Evolutionary conservation across 1,284 basidiomycete species (phyloP).

Genomic region (Malassezia sp.): DNA sequence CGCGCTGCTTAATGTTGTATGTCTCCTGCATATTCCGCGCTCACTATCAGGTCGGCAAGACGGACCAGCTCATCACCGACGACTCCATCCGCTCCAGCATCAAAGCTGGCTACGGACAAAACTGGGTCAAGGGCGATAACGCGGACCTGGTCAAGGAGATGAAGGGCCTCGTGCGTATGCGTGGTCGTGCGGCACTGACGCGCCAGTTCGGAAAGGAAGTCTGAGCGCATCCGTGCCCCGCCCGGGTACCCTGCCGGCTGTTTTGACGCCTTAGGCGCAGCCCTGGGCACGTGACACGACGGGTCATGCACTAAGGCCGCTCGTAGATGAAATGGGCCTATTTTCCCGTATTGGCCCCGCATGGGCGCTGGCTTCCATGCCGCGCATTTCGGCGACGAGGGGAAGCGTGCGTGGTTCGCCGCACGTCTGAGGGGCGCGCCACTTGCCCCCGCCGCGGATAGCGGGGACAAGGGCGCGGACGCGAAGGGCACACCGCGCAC

Average conservation of each 20-base stretch:
- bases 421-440: not conserved
- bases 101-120: slow-evolving; percentile 35
- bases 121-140: slow-evolving; percentile 25
- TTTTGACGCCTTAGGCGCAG: no score
- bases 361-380: slow-evolving; percentile 4
- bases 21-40: no score
- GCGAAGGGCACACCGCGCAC: not conserved
- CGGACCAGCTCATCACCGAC: slow-evolving; percentile 32
- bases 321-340: not conserved
- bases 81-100: slow-evolving; percentile 29
- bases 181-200: not conserved
- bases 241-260: no score
- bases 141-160: not conserved
- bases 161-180: not conserved
- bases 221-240: no score
- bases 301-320: no score
- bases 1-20: slow-evolving; percentile 18
- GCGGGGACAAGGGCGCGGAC: no score
- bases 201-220: not conserved
- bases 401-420: slow-evolving; percentile 10
- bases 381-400: slow-evolving; percentile 8
- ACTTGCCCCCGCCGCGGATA: not conserved
- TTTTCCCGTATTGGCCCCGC: not conserved
- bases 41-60: slow-evolving; percentile 25
- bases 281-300: no score